Percentiles rank a stretch among this genome's conserved stretches.
phyloP scores from a whole-genome alignment of 148 eudicot genomes.

The Vaccinium myrtillus region DNA sequence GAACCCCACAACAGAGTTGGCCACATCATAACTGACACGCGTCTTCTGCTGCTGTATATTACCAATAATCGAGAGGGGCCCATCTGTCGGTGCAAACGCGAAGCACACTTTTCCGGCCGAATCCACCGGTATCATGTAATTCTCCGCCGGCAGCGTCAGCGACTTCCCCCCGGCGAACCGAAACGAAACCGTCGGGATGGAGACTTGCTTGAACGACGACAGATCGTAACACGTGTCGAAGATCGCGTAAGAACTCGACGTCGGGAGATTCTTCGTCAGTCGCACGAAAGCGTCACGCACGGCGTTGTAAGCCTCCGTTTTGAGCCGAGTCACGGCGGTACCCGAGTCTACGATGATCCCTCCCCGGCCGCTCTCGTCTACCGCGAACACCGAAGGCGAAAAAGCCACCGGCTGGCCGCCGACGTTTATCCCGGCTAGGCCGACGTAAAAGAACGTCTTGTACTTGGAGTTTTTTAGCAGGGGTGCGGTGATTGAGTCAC shows the following conservation, averaged over 20 bases:
- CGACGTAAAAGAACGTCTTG: conserved; percentile 47
- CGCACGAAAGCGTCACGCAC: conserved; percentile 47
- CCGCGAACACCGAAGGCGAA: conserved; percentile 32
- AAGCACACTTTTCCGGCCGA: conserved; percentile 41
- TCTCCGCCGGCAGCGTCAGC: conserved; percentile 47
- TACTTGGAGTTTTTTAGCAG: conserved; percentile 23
- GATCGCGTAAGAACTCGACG: conserved; percentile 29
- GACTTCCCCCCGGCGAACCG: conserved; percentile 49
- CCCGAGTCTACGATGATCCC: conserved; percentile 72
- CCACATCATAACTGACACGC: conserved; percentile 44
- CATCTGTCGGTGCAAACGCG: conserved; percentile 46
- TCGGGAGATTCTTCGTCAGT: conserved; percentile 26
- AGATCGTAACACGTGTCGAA: conserved; percentile 75
- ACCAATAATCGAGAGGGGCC: conserved; percentile 45
- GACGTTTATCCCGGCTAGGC: conserved; percentile 46
- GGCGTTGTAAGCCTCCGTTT: conserved; percentile 44
- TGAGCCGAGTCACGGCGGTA: conserved; percentile 56
- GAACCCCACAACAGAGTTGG: conserved; percentile 32
- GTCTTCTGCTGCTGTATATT: conserved; percentile 60
- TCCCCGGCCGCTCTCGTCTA: conserved; percentile 40
- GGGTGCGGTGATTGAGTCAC: conserved; percentile 32
- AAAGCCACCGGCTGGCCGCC: conserved; percentile 41
- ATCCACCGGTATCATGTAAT: conserved; percentile 53
- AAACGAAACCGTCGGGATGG: conserved; percentile 55
- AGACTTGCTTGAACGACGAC: conserved; percentile 25